Base-by-base conservation (phyloP, 306 rosid species). In the Prinsepia uniflora region DNA sequence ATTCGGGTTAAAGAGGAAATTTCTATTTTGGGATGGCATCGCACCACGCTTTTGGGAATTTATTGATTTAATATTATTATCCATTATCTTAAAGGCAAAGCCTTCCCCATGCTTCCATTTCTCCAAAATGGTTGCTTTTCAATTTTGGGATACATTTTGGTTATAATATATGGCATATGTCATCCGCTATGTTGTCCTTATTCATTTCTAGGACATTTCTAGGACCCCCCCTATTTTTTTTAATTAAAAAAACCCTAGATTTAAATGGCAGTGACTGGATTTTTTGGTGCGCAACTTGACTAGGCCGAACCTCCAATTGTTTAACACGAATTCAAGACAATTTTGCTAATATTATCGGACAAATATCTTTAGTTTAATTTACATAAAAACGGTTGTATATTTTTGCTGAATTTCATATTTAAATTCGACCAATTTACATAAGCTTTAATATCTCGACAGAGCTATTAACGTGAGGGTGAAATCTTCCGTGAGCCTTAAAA, bases 111-210 rank as follows among this genome's bases (percentile, higher is more conserved):
- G 39, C 63, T 30, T 13, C 4, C 36, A 65, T 56, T 36, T 79
- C 77, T 79, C 80, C 71, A 74, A 55, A 61, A 53, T 15, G 2
- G 19, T 68, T 41, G 43, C 13, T 55, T 49, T 61, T 48, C 9
- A 15, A 6, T 40, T 12, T 49, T 13, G 0, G 13, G 24, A 14
- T 74, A 70, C 43, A 78, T 68, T 74, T 3, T 41, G 70, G 65
- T 70, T 46, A 48, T 65, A 40, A 57, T 14, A 30, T 30, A 30
- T 3, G 36, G 36, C 36, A 30, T 30, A 58, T 50, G 67, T 72
- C 81, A 62, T 81, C 74, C 80, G 67, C 88, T 74, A 70, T 45
- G 73, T 75, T 89, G 87, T 85, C 88, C 61, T 71, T 57, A 65
- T 87, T 70, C 92, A 81, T 85, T 42, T 42, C 8, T 8, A 42